Percentiles rank a stretch among this genome's conserved stretches.
phyloP scores from a whole-genome alignment of 768 basidiomycete genomes.

The Termitomyces sp. region DNA sequence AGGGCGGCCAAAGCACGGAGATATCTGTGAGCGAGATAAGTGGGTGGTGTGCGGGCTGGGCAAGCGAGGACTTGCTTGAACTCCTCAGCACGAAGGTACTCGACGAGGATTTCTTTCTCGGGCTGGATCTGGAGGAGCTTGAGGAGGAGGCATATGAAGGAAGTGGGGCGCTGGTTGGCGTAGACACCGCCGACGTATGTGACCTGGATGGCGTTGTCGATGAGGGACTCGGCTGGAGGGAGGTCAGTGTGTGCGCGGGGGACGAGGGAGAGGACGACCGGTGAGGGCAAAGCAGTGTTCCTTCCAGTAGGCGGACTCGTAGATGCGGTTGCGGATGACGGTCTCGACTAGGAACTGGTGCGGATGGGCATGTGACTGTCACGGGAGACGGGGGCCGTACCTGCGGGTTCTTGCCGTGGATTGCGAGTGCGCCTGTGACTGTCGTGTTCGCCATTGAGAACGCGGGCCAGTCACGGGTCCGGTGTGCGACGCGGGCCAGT shows the following conservation, averaged over 20 bases:
- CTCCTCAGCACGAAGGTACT: constrained; percentile 94
- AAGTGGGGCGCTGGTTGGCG: constrained; percentile 91
- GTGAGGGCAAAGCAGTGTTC: constrained; percentile 98
- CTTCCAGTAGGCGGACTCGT: constrained; percentile 95
- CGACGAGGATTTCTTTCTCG: constrained; percentile 93
- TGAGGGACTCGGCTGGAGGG: constrained; percentile 77
- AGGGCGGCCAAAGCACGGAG: constrained; percentile 88
- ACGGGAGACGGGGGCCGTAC: constrained; percentile 32
- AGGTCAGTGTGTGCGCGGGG: neutral
- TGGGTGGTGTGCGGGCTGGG: neutral
- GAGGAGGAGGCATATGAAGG: constrained; percentile 87
- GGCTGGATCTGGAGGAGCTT: constrained; percentile 97
- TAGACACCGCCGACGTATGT: constrained; percentile 89
- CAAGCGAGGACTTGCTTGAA: constrained; percentile 71
- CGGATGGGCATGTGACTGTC: constrained; percentile 12
- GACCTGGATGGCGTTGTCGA: constrained; percentile 87
- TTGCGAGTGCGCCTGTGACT: constrained; percentile 78
- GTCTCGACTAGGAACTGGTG: constrained; percentile 89
- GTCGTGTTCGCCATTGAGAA: constrained; percentile 87
- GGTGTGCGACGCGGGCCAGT: constrained; percentile 30
- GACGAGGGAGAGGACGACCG: constrained; percentile 39
- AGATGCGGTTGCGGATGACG: constrained; percentile 92
- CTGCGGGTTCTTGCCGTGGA: constrained; percentile 97
- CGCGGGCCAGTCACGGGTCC: too few relatives aligned
- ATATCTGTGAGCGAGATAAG: constrained; percentile 60